Percentiles rank a stretch among this genome's conserved stretches.
Conservation (phyloP, 2,329 filamentous ascomycete species). For the Catunica adiposa region DNA sequence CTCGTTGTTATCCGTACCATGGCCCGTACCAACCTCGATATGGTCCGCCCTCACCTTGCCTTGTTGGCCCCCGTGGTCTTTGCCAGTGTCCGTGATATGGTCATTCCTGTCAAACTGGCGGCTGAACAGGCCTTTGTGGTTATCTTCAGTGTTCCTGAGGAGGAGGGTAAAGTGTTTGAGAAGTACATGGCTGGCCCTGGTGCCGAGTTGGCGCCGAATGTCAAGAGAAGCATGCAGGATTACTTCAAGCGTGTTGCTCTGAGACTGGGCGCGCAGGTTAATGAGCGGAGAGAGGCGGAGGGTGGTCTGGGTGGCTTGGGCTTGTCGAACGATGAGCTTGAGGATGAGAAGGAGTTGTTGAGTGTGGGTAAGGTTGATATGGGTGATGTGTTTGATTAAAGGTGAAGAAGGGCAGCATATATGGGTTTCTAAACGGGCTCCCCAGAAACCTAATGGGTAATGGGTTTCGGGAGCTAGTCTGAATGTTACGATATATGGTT, state of each 20-base stretch:
- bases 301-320: constrained; percentile 76
- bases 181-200: constrained; percentile 64
- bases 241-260: constrained; percentile 92
- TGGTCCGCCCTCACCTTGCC: constrained; percentile 65
- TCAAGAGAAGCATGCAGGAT: constrained; percentile 82
- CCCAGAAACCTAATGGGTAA: neutral
- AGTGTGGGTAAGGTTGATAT: constrained; percentile 76
- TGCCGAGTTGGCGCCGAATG: constrained; percentile 48
- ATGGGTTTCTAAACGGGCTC: too few relatives aligned
- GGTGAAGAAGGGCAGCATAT: neutral
- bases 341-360: constrained; percentile 93
- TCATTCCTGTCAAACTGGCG: constrained; percentile 90
- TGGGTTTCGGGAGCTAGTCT: neutral
- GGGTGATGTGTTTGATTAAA: constrained; percentile 15
- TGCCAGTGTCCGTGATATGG: constrained; percentile 69
- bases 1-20: constrained; percentile 80
- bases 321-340: constrained; percentile 73
- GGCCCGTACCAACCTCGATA: constrained; percentile 59
- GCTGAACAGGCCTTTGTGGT: constrained; percentile 89
- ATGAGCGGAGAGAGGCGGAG: constrained; percentile 81
- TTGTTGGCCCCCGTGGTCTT: constrained; percentile 75
- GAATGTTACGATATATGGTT: neutral
- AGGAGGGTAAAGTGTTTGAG: constrained; percentile 74
- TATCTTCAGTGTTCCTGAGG: constrained; percentile 77
- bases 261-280: constrained; percentile 67